Evolutionary conservation across 108 stramenopile genomes (phyloP).

Genomic region (Conticribra guillardii): DNA sequence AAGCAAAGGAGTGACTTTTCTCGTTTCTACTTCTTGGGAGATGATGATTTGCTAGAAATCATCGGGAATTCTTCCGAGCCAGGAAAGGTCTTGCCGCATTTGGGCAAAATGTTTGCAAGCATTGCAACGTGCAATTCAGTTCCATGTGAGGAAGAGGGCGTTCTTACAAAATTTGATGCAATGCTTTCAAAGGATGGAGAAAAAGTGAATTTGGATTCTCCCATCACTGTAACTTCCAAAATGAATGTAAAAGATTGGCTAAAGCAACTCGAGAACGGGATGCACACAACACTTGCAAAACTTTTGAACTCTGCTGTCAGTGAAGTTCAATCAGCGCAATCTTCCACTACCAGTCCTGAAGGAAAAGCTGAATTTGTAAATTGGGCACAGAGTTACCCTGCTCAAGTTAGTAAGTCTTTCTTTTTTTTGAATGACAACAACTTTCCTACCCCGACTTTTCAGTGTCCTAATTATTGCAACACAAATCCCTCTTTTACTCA

Average conservation of each 20-base stretch:
- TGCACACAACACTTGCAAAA: slow-evolving; percentile 90
- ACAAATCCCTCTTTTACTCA: not conserved
- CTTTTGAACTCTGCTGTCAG: slow-evolving; percentile 84
- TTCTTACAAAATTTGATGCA: slow-evolving; percentile 70
- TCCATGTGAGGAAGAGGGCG: slow-evolving; percentile 64
- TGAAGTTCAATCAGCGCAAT: slow-evolving; percentile 56
- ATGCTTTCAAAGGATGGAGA: slow-evolving; percentile 99
- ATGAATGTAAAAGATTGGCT: slow-evolving; percentile 94
- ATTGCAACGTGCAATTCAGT: slow-evolving; percentile 65
- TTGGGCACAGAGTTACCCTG: slow-evolving; percentile 92
- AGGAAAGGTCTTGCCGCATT: slow-evolving; percentile 91
- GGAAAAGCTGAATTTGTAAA: slow-evolving; percentile 69
- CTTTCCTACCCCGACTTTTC: too few relatives aligned
- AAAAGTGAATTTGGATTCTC: slow-evolving; percentile 74
- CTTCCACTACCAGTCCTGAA: slow-evolving; percentile 28
- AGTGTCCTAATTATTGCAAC: too few relatives aligned
- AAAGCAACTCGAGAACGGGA: slow-evolving; percentile 83
- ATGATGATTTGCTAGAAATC: slow-evolving; percentile 99
- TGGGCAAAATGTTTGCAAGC: slow-evolving; percentile 98
- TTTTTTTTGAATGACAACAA: too few relatives aligned
- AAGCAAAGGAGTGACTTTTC: slow-evolving; percentile 94
- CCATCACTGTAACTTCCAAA: slow-evolving; percentile 73
- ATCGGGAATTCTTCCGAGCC: slow-evolving; percentile 95
- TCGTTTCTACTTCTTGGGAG: slow-evolving; percentile 99
- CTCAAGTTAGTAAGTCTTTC: slow-evolving; percentile 74